These are phyloP conservation scores for Starmerella sp. DNA, from an alignment of 805 yeast genomes.

Conservation along the genomic window DNA sequence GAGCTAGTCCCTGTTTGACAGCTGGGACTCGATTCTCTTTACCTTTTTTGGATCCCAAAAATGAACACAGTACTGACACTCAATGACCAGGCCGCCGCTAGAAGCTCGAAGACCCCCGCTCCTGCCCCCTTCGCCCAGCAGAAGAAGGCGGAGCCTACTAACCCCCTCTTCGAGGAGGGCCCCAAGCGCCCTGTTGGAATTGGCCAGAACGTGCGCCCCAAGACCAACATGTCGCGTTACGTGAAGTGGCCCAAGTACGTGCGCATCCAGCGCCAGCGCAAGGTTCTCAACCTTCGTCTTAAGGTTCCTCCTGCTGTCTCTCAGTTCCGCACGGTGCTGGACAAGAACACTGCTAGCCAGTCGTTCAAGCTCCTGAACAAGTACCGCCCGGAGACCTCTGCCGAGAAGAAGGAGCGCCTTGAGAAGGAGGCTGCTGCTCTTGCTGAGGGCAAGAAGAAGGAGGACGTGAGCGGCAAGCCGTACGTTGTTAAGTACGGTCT, in stretches of 20 bases:
- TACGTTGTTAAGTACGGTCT: conserved; percentile 95
- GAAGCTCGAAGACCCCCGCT: conserved; percentile 97
- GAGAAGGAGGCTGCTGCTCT: conserved; percentile 96
- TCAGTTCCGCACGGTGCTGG: conserved; percentile 91
- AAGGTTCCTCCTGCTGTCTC: conserved; percentile 98
- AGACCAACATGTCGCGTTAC: conserved; percentile 90
- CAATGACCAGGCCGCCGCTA: conserved; percentile 31
- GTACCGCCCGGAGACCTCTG: conserved; percentile 95
- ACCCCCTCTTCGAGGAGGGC: conserved; percentile 77
- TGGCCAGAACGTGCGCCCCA: conserved; percentile 91
- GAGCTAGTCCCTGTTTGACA: conserved; percentile 8
- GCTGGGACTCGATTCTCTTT: conserved; percentile 10
- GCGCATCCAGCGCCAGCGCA: conserved; percentile 97
- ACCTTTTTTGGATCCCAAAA: neutral
- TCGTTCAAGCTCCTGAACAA: conserved; percentile 95
- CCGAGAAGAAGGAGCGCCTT: conserved; percentile 98
- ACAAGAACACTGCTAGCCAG: conserved; percentile 97
- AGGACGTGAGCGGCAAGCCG: conserved; percentile 95
- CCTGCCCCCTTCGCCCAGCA: conserved; percentile 39
- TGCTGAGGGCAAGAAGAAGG: conserved; percentile 95
- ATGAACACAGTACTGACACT: conserved; percentile 24
- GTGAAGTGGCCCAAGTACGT: conserved; percentile 99
- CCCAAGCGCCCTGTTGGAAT: conserved; percentile 84
- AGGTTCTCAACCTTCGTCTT: conserved; percentile 86
- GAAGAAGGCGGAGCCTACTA: conserved; percentile 41